Evolutionary conservation across 306 rosid species (phyloP).

Genomic region (Hippophae rhamnoides): DNA sequence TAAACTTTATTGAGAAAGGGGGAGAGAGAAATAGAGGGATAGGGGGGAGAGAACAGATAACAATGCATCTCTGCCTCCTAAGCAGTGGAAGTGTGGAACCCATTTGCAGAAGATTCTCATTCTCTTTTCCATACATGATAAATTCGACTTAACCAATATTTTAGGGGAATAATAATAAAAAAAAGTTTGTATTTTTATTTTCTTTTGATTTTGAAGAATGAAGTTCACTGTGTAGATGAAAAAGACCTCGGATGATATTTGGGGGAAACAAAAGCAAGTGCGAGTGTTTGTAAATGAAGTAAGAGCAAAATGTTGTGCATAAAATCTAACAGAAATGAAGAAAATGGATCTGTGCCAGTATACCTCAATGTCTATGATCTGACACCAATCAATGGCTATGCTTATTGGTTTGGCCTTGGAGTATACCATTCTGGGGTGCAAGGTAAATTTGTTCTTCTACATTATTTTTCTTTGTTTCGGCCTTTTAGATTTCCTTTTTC

Average conservation of each 20-base stretch:
- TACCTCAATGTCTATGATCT: constrained; percentile 88
- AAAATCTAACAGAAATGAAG: constrained; percentile 37
- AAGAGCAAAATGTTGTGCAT: constrained; percentile 44
- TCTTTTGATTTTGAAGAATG: neutral
- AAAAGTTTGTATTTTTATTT: neutral
- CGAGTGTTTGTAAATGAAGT: neutral
- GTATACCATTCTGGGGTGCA: constrained; percentile 87
- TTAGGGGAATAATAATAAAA: no score
- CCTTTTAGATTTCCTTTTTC: no score
- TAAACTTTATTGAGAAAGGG: no score
- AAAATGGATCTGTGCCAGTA: constrained; percentile 68
- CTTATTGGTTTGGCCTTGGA: constrained; percentile 95
- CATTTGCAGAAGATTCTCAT: constrained; percentile 24
- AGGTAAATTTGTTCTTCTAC: constrained; percentile 31
- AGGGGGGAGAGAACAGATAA: neutral
- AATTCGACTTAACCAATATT: neutral
- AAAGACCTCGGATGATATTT: constrained; percentile 1
- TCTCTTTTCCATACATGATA: constrained; percentile 14
- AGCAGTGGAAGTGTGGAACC: constrained; percentile 31
- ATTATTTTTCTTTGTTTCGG: neutral
- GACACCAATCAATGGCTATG: constrained; percentile 78
- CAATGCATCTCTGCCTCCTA: constrained; percentile 14
- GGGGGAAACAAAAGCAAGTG: neutral
- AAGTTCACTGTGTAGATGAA: constrained; percentile 7
- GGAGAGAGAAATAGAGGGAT: neutral